Evolutionary conservation across 306 rosid species (phyloP).

Genomic region (Spatholobus suberectus): DNA sequence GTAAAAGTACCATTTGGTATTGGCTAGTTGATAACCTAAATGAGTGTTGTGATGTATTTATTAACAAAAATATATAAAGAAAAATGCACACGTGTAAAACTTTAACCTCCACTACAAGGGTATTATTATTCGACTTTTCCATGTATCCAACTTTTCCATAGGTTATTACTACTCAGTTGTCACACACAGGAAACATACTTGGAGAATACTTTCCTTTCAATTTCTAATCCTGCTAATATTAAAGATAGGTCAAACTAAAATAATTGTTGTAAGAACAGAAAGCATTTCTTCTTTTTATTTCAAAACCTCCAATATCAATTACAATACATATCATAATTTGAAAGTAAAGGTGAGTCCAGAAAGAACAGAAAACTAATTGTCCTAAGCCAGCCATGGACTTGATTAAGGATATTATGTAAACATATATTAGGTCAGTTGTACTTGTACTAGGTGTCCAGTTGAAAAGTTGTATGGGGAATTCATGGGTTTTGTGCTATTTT

Average conservation of each 20-base stretch:
- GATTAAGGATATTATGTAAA: constrained; percentile 29
- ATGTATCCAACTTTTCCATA: not conserved
- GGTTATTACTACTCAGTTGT: not conserved
- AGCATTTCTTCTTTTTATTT: constrained; percentile 15
- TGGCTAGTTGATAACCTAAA: not conserved
- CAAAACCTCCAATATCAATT: not conserved
- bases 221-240: not conserved
- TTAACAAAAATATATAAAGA: not conserved
- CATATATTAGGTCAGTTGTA: constrained; percentile 16
- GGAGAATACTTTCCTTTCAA: not conserved
- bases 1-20: not conserved
- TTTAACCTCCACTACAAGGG: too few relatives aligned
- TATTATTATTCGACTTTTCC: too few relatives aligned
- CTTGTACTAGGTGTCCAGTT: constrained; percentile 17
- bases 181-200: not conserved
- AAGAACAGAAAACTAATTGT: not conserved
- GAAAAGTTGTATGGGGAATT: constrained; percentile 33
- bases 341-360: constrained; percentile 15
- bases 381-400: constrained; percentile 24
- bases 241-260: not conserved
- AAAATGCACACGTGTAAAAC: not conserved
- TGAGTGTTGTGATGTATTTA: not conserved
- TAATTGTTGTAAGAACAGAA: constrained; percentile 1
- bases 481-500: constrained; percentile 10
- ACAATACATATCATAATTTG: not conserved